Evolutionary conservation across 2,329 filamentous ascomycete genomes (phyloP).

Genomic region (Phialocephala sp.): DNA sequence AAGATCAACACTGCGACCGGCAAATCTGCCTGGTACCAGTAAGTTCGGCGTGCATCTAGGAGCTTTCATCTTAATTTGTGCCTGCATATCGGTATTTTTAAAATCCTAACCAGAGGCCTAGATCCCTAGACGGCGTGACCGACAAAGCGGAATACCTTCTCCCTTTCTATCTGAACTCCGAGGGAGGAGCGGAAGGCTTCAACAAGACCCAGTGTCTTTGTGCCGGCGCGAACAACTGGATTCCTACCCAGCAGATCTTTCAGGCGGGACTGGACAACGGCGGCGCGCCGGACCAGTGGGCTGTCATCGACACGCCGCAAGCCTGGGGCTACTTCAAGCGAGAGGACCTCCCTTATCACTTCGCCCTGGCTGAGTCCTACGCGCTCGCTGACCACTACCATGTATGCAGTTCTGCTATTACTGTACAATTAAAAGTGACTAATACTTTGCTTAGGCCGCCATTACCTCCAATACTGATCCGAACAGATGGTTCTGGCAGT

Average conservation of each 20-base stretch:
- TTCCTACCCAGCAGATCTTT: conserved; percentile 54
- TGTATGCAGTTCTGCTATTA: conserved; percentile 31
- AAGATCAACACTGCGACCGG: conserved; percentile 49
- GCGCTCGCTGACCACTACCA: conserved; percentile 61
- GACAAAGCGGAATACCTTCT: conserved; percentile 50
- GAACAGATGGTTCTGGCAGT: conserved; percentile 51
- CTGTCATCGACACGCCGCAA: conserved; percentile 55
- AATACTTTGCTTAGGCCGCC: conserved; percentile 42
- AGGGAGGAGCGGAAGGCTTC: conserved; percentile 54
- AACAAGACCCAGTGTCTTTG: conserved; percentile 55
- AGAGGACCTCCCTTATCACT: conserved; percentile 57
- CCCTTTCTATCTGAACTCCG: conserved; percentile 59
- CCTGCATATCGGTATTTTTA: too few relatives aligned
- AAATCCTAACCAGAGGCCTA: neutral
- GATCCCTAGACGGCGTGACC: conserved; percentile 32
- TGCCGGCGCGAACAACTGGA: conserved; percentile 56
- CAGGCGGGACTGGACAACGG: too few relatives aligned
- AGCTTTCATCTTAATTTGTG: neutral
- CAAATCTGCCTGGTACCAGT: conserved; percentile 22
- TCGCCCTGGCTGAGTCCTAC: conserved; percentile 58
- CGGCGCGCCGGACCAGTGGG: conserved; percentile 58
- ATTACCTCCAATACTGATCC: conserved; percentile 51
- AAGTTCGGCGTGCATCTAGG: neutral
- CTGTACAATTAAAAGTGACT: conserved; percentile 4
- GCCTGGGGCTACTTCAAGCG: conserved; percentile 57